Conservation (phyloP, 2,329 filamentous ascomycete species). For the Myrmaecium sp. region DNA sequence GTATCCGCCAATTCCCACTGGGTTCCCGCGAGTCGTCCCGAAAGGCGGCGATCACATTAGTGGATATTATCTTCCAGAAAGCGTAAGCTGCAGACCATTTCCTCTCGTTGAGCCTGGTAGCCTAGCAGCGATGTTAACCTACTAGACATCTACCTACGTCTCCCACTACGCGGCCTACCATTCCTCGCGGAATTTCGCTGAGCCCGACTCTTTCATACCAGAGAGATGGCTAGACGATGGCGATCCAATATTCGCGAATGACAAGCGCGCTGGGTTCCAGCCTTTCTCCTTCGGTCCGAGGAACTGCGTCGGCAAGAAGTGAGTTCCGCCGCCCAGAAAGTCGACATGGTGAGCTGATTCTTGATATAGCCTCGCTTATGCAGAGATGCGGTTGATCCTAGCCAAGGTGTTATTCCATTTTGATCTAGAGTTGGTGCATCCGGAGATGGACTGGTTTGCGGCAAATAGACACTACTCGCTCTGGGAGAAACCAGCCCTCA, state of each 20-base stretch:
- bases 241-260: slow-evolving; percentile 9
- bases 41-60: slow-evolving; percentile 20
- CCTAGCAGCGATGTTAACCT: background rate
- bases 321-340: slow-evolving; percentile 8
- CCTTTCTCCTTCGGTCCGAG: slow-evolving; percentile 20
- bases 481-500: slow-evolving; percentile 17
- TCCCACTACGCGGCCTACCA: slow-evolving; percentile 14
- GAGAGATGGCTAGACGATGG: slow-evolving; percentile 17
- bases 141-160: slow-evolving; percentile 12
- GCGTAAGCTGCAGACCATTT: slow-evolving; percentile 8
- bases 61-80: slow-evolving; percentile 21
- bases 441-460: slow-evolving; percentile 22
- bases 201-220: slow-evolving; percentile 17
- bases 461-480: slow-evolving; percentile 14
- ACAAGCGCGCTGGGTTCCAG: slow-evolving; percentile 13
- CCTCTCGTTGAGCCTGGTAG: background rate
- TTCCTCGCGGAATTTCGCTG: slow-evolving; percentile 14
- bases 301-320: slow-evolving; percentile 21
- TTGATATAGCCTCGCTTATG: slow-evolving; percentile 17
- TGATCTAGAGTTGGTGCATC: slow-evolving; percentile 16
- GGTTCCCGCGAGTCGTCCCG: slow-evolving; percentile 20
- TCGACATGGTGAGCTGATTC: slow-evolving; percentile 2
- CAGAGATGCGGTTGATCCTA: slow-evolving; percentile 22
- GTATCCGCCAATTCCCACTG: slow-evolving; percentile 27
- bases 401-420: slow-evolving; percentile 24